phyloP scores from a whole-genome alignment of 805 yeast species.

The Candida peoriensis region DNA sequence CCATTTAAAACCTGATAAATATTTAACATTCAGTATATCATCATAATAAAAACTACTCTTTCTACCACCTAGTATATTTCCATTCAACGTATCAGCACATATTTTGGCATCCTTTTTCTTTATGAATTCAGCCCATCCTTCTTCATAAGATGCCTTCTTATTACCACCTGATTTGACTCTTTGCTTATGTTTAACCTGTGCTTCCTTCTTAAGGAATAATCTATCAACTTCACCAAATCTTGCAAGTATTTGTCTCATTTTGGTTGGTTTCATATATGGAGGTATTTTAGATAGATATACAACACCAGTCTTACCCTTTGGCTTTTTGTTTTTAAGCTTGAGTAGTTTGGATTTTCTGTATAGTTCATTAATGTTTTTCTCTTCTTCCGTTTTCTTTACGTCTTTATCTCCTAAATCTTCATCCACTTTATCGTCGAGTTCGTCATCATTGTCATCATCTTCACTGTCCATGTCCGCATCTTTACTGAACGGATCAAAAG shows the following conservation, averaged over 20 bases:
- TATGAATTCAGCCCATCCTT: conserved; percentile 95
- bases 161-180: conserved; percentile 89
- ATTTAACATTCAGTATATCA: conserved; percentile 87
- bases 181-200: conserved; percentile 51
- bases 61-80: conserved; percentile 86
- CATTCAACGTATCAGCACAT: conserved; percentile 82
- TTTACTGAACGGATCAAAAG: conserved; percentile 17
- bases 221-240: conserved; percentile 88
- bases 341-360: conserved; percentile 53
- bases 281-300: conserved; percentile 90
- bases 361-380: conserved; percentile 32
- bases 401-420: conserved; percentile 12
- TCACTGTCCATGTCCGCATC: conserved; percentile 14
- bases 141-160: conserved; percentile 79
- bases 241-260: conserved; percentile 72
- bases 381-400: conserved; percentile 17
- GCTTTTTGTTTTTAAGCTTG: conserved; percentile 51
- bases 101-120: conserved; percentile 83
- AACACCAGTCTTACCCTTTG: conserved; percentile 74
- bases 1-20: conserved; percentile 92
- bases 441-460: conserved; percentile 20
- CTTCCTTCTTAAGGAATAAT: conserved; percentile 83
- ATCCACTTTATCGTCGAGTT: conserved; percentile 14
- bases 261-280: conserved; percentile 95
- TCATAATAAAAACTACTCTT: conserved; percentile 90